A percentile compares a stretch with the other conserved stretches of the same genome.
phyloP scores from a whole-genome alignment of 2,329 filamentous ascomycete species.

The Xenosphaeropsis pyriputrescens region DNA sequence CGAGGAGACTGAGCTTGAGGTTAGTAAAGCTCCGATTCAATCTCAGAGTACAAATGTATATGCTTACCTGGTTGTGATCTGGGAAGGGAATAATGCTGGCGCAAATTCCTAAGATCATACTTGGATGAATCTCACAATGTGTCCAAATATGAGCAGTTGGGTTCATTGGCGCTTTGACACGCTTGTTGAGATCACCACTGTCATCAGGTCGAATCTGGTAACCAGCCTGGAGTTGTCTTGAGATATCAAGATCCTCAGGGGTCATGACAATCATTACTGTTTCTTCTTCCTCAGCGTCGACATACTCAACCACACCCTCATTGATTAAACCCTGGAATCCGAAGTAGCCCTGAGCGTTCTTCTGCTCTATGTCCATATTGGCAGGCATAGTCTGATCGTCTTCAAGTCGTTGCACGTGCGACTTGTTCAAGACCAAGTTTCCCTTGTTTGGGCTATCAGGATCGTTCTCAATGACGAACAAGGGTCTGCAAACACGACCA shows the following conservation, averaged over 20 bases:
- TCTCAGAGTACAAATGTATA: conserved; percentile 1
- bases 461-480: conserved; percentile 89
- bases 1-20: conserved; percentile 56
- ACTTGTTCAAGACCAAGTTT: conserved; percentile 67
- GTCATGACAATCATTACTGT: conserved; percentile 99
- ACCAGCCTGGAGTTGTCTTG: conserved; percentile 53
- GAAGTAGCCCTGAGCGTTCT: conserved; percentile 43
- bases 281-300: conserved; percentile 97
- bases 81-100: conserved; percentile 99
- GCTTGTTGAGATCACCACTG: conserved; percentile 61
- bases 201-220: conserved; percentile 45
- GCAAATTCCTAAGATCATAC: conserved; percentile 97
- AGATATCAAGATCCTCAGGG: conserved; percentile 80
- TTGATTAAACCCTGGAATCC: conserved; percentile 82
- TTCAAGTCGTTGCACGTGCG: conserved; percentile 66
- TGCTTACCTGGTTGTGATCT: conserved; percentile 77
- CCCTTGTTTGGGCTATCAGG: conserved; percentile 60
- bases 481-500: conserved; percentile 81
- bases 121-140: conserved; percentile 97
- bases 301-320: conserved; percentile 80
- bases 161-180: conserved; percentile 80
- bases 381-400: conserved; percentile 52
- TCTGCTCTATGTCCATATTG: conserved; percentile 42
- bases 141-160: conserved; percentile 85
- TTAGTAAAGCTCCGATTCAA: conserved; percentile 17